phyloP scores from a whole-genome alignment of 305 asterid species.

The Solanum aculeatissimum region DNA sequence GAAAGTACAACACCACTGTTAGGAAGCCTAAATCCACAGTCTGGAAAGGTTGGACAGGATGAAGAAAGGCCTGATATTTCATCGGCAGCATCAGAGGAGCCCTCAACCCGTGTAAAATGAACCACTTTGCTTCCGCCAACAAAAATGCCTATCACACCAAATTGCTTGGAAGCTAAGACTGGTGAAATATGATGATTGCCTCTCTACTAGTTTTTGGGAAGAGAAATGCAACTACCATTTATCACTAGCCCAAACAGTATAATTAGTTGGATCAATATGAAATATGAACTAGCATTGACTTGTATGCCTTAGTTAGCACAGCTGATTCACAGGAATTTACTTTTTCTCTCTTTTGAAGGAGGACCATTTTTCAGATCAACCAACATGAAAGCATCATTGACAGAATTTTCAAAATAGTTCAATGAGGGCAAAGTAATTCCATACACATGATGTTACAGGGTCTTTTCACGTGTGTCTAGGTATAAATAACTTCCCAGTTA shows the following conservation, averaged over 20 bases:
- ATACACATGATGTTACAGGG: background rate
- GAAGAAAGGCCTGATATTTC: conserved; percentile 19
- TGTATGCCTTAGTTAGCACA: background rate
- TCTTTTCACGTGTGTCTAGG: background rate
- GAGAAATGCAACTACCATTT: background rate
- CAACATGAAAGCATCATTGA: background rate
- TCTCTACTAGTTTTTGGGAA: background rate
- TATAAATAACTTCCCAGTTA: background rate
- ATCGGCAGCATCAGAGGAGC: conserved; percentile 22
- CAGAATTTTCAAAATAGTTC: background rate
- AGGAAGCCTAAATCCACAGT: conserved; percentile 81
- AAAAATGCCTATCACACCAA: conserved; percentile 45
- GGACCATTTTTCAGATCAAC: background rate
- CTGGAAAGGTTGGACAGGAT: conserved; percentile 60
- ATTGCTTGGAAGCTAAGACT: background rate
- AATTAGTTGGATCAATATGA: background rate
- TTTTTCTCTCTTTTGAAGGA: background rate
- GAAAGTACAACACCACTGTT: conserved; percentile 70
- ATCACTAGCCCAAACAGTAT: background rate
- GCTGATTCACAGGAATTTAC: background rate
- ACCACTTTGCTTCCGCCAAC: conserved; percentile 92
- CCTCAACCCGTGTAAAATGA: conserved; percentile 58
- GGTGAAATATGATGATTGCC: background rate
- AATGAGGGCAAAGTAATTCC: background rate
- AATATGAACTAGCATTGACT: background rate